Percentiles rank a stretch among this genome's conserved stretches.
phyloP scores from a whole-genome alignment of 257 asterid genomes.

The Leptodermis oblonga region DNA sequence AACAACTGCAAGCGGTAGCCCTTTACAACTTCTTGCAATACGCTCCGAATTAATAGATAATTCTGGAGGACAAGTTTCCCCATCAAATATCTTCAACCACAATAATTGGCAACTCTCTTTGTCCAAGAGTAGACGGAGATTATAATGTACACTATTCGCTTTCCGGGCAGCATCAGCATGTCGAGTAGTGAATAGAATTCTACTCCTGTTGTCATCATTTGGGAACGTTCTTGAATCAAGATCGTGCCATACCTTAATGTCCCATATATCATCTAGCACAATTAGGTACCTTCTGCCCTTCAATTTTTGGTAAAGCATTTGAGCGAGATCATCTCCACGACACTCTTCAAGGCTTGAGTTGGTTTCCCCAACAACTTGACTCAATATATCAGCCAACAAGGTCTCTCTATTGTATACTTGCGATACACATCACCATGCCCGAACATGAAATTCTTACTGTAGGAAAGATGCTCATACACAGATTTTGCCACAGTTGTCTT shows the following conservation, averaged over 20 bases:
- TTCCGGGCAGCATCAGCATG: not conserved
- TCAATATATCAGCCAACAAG: constrained; percentile 22
- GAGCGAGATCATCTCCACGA: not conserved
- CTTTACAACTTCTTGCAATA: not conserved
- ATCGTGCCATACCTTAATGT: too few species aligned
- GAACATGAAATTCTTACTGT: constrained; percentile 17
- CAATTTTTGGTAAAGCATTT: not conserved
- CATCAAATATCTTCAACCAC: not conserved
- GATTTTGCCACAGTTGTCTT: constrained; percentile 33
- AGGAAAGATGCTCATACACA: constrained; percentile 15
- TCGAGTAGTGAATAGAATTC: constrained; percentile 7
- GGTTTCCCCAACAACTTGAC: not conserved
- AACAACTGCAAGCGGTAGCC: constrained; percentile 6
- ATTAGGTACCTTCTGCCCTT: constrained; percentile 11
- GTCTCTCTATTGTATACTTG: constrained; percentile 17
- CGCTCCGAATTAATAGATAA: not conserved
- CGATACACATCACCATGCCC: constrained; percentile 28
- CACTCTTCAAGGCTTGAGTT: not conserved
- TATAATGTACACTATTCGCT: not conserved
- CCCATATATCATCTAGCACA: constrained; percentile 10
- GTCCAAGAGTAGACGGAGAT: not conserved
- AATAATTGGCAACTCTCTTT: constrained; percentile 7
- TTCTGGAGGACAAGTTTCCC: not conserved
- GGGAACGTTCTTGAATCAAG: too few species aligned
- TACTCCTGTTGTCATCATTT: too few species aligned